A percentile compares a stretch with the other conserved stretches of the same genome.
Evolutionary conservation across 1,284 basidiomycete genomes (phyloP).

Genomic region (Gymnopus androsaceus): DNA sequence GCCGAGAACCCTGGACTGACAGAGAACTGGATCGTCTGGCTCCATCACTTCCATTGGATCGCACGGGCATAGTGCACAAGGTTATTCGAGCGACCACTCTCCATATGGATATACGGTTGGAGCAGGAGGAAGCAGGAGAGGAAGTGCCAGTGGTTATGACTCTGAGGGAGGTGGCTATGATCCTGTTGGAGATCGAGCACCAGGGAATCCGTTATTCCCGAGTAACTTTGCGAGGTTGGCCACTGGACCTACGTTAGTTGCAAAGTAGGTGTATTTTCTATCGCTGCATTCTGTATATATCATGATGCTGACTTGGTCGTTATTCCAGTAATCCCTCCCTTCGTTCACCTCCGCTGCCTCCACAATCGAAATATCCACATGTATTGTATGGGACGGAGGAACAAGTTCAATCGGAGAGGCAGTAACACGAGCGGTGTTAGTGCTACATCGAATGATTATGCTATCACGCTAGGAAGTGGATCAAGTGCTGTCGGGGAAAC

Average conservation of each 20-base stretch:
- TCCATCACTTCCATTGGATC: slow-evolving; percentile 9
- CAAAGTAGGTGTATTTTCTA: slow-evolving; percentile 43
- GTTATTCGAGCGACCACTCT: slow-evolving; percentile 4
- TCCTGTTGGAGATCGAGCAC: slow-evolving; percentile 50
- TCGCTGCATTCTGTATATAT: not conserved
- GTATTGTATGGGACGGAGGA: not conserved
- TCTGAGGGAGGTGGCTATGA: slow-evolving; percentile 25
- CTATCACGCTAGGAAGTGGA: slow-evolving; percentile 2
- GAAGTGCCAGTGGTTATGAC: not conserved
- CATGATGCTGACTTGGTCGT: not conserved
- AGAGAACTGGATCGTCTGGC: slow-evolving; percentile 14
- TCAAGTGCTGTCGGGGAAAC: not conserved
- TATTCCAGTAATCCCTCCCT: slow-evolving; percentile 28
- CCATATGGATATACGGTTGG: not conserved
- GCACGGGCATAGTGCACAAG: not conserved
- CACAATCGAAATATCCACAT: slow-evolving; percentile 22
- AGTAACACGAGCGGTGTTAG: slow-evolving; percentile 5
- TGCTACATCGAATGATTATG: slow-evolving; percentile 12
- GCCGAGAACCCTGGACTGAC: slow-evolving; percentile 5
- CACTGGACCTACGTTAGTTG: slow-evolving; percentile 54
- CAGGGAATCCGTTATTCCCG: slow-evolving; percentile 68
- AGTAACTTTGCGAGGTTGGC: slow-evolving; percentile 65
- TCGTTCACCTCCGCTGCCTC: slow-evolving; percentile 26
- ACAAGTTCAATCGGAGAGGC: slow-evolving; percentile 4
- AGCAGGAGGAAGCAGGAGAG: not conserved